These are phyloP conservation scores for Verticillium nubilum DNA, from an alignment of 2,329 filamentous ascomycete species.

Conservation along the genomic window DNA sequence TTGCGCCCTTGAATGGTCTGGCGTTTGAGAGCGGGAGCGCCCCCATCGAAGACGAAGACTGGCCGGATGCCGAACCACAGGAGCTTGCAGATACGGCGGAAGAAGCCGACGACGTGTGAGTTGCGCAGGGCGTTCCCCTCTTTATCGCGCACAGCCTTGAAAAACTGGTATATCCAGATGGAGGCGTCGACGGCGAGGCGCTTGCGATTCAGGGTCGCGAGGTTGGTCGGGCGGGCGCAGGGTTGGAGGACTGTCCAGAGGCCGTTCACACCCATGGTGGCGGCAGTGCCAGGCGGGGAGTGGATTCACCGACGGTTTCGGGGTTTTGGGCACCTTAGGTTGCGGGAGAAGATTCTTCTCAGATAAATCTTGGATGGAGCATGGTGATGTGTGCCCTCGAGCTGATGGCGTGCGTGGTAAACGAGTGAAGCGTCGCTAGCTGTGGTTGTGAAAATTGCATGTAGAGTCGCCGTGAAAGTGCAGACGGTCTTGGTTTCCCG, in stretches of 20 bases:
- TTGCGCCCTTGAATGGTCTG: conserved; percentile 82
- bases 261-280: conserved; percentile 88
- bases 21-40: conserved; percentile 83
- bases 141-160: conserved; percentile 97
- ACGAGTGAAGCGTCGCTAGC: background rate
- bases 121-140: conserved; percentile 96
- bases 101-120: conserved; percentile 95
- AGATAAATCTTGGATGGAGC: conserved; percentile 3
- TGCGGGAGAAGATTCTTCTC: conserved; percentile 4
- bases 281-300: background rate
- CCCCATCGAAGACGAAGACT: conserved; percentile 97
- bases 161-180: conserved; percentile 99
- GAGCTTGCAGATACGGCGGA: conserved; percentile 95
- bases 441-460: background rate
- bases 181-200: conserved; percentile 95
- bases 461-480: conserved; percentile 5
- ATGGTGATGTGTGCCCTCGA: conserved; percentile 2
- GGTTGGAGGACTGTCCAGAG: conserved; percentile 96
- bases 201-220: conserved; percentile 93
- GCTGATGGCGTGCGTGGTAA: no score
- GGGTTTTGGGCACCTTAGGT: background rate
- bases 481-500: background rate
- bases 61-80: conserved; percentile 95
- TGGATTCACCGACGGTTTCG: background rate
- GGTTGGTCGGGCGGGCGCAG: conserved; percentile 90